Evolutionary conservation across 2,329 filamentous ascomycete genomes (phyloP), one percentile per base, ranked within the genome.

Genomic region (Coniochaeta sp.): DNA sequence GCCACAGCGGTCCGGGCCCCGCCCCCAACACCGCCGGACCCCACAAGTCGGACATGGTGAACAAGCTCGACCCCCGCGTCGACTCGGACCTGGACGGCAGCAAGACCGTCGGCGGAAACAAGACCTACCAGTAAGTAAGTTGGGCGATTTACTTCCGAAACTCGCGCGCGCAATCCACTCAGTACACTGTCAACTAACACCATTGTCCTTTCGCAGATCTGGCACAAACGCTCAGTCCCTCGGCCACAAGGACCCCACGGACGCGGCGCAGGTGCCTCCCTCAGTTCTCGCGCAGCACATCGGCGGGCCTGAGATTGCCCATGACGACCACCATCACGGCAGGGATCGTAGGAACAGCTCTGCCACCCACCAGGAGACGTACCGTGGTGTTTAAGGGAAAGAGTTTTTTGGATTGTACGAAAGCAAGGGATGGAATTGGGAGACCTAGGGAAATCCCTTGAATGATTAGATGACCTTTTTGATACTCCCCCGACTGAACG

Each of bases 221-320:
- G 53, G 28, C 22, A 24, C 53, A 8, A 33, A 46, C 10, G 48
- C 53, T 47, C 61, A 52, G 40, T 52, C 30, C n/a, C 47, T 53
- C 6, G 50, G 51, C 33, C 51, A 60, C 48, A 67, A 66, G 55
- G 78, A 82, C 46, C 78, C 78, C 4, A 76, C 71, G 16, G 79
- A 82, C 55, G 78, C 79, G 1, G 67, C 79, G 0, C 78, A 82
- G 60, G 78, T 81, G 0, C 78, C 79, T 1, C 79, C 79, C 5
- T 82, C 78, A 2, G 72, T 77, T 0, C 45, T 83, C 53, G 67
- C 67, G 48, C 65, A 73, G 58, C 69, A 74, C 45, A 55, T 79
- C 32, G 78, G 77, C 2, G 67, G 65, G 1, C 74, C 77, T 1
- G 50, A 60, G 1, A 61, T 78, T n/a, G 65, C 68, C 45, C 77